Percentiles rank a stretch among this genome's conserved stretches.
phyloP scores from a whole-genome alignment of 2,329 filamentous ascomycete species.

The Trichoderma sp. region DNA sequence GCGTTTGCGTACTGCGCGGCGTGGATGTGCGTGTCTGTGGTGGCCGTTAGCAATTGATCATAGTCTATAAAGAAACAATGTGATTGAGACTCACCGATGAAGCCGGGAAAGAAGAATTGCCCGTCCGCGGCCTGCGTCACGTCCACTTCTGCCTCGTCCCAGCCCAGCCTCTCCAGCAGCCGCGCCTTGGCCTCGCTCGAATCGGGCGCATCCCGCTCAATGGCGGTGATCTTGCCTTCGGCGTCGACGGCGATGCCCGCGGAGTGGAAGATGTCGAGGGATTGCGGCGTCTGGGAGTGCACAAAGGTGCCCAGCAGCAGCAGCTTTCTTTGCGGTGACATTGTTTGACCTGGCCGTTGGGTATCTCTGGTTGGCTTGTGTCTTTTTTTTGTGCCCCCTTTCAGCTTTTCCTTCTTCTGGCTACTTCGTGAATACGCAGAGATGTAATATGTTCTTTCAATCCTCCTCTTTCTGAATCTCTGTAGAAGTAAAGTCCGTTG shows the following conservation, averaged over 20 bases:
- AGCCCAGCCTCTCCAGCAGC: slow-evolving; percentile 49
- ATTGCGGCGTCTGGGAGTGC: slow-evolving; percentile 51
- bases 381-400: too few relatives aligned
- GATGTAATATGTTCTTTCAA: not conserved
- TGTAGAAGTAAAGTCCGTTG: not conserved
- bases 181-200: slow-evolving; percentile 38
- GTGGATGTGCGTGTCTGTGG: slow-evolving; percentile 89
- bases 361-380: not conserved
- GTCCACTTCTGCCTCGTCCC: slow-evolving; percentile 46
- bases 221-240: slow-evolving; percentile 53
- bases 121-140: slow-evolving; percentile 46
- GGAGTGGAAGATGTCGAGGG: slow-evolving; percentile 56
- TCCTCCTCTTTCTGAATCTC: not conserved
- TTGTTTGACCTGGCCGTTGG: not conserved
- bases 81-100: slow-evolving; percentile 62
- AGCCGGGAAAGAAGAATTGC: slow-evolving; percentile 82
- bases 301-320: slow-evolving; percentile 60
- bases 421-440: not conserved
- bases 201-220: slow-evolving; percentile 45
- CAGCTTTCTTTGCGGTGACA: slow-evolving; percentile 42
- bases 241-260: slow-evolving; percentile 55
- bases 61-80: too few relatives aligned
- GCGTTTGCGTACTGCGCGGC: slow-evolving; percentile 93
- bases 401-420: not conserved
- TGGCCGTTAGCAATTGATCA: too few relatives aligned